These are phyloP conservation scores for Inosperma sp. DNA, from an alignment of 768 basidiomycete genomes.

Conservation along the genomic window DNA sequence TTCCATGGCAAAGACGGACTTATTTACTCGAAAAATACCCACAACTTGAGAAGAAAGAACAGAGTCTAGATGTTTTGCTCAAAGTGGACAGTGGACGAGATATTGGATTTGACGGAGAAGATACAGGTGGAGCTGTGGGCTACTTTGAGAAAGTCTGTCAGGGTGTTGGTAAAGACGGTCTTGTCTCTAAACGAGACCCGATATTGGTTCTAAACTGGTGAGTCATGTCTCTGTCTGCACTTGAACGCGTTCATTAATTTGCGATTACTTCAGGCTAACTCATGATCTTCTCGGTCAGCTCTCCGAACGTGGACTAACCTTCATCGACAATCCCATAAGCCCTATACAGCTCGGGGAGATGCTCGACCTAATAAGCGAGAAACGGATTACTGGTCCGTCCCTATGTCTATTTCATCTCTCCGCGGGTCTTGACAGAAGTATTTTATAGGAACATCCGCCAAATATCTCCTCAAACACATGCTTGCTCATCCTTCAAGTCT, in stretches of 20 bases:
- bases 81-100: conserved; percentile 63
- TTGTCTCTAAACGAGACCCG: conserved; percentile 43
- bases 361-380: conserved; percentile 66
- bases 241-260: neutral
- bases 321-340: conserved; percentile 57
- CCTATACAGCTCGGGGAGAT: conserved; percentile 66
- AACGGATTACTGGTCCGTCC: conserved; percentile 62
- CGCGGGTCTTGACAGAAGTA: neutral
- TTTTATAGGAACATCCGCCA: conserved; percentile 68
- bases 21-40: conserved; percentile 49
- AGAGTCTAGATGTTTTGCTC: conserved; percentile 75
- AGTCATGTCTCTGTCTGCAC: conserved; percentile 16
- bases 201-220: conserved; percentile 84
- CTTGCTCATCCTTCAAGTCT: conserved; percentile 43
- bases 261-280: conserved; percentile 57
- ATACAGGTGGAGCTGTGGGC: conserved; percentile 48
- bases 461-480: conserved; percentile 68
- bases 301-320: conserved; percentile 47
- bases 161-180: conserved; percentile 10
- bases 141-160: conserved; percentile 79
- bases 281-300: conserved; percentile 85
- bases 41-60: conserved; percentile 39
- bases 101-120: conserved; percentile 57
- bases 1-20: conserved; percentile 59
- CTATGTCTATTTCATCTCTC: neutral